Evolutionary conservation across 768 basidiomycete genomes (phyloP), one percentile per base, ranked within the genome.

Genomic region (Tulasnella sp.): DNA sequence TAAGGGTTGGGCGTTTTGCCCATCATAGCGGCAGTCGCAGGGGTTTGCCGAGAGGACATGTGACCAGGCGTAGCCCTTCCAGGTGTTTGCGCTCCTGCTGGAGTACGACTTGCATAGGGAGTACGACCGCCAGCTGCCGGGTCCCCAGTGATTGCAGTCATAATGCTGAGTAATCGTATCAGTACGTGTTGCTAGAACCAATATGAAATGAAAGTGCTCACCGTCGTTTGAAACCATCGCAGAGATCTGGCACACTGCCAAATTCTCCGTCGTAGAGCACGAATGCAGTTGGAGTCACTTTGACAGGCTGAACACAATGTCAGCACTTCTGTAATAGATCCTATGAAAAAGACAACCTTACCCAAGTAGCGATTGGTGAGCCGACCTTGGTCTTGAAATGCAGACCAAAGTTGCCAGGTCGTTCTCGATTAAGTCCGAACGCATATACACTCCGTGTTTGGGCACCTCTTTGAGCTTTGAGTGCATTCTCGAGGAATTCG

Each of bases 151-250:
- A 33, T 35, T 31, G 24, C 49, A 46, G 16, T 19, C 34, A 32
- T 20, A 37, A 24, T 15, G 16, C 1, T 5, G 35, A 50, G 2
- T 31, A 22, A 19, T 16, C n/a, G 10, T 56, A 19, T 5, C 4
- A 13, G 12, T 45, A 3, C 29, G 10, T n/a, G n/a, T n/a, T n/a
- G n/a, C n/a, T n/a, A n/a, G n/a, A n/a, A n/a, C n/a, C n/a, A 34
- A 8, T 24, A 34, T n/a, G 46, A 25, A 32, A 27, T 19, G 16
- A 7, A 31, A 12, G 13, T 16, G 59, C 72, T 59, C 59, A 80
- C 80, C 81, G 67, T 61, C 87, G 78, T 78, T 96, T 96, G 78
- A 98, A 98, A 16, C 92, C 91, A 63, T 96, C 92, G 57, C 93
- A 95, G 4, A 98, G 68, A 64, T 95, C 90, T 3, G 86, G 81